Evolutionary conservation across 2,329 filamentous ascomycete species (phyloP).

Genomic region (Didymella segeticola): DNA sequence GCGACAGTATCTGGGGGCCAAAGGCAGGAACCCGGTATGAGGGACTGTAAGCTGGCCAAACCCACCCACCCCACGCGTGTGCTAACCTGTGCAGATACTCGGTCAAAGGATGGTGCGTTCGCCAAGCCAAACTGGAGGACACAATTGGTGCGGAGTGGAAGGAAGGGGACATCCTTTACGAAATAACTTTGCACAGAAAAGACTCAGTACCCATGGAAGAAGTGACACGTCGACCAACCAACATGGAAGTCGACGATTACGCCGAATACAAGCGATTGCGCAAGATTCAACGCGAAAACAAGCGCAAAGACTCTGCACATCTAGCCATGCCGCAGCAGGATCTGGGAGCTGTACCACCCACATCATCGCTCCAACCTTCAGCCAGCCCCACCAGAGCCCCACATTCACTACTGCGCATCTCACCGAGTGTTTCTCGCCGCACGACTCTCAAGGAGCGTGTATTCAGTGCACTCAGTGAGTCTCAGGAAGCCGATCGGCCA

Average conservation of each 20-base stretch:
- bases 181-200: constrained; percentile 49
- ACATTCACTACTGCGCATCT: background rate
- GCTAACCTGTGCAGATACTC: constrained; percentile 26
- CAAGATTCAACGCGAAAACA: constrained; percentile 28
- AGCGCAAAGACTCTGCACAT: constrained; percentile 8
- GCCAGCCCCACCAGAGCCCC: background rate
- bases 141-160: constrained; percentile 23
- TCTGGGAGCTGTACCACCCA: background rate
- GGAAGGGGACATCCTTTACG: constrained; percentile 44
- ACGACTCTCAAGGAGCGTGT: constrained; percentile 17
- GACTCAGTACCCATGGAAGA: constrained; percentile 45
- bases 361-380: background rate
- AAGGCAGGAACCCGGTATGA: constrained; percentile 58
- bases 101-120: constrained; percentile 52
- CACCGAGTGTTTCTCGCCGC: constrained; percentile 5
- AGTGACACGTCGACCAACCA: constrained; percentile 49
- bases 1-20: constrained; percentile 55
- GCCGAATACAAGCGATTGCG: constrained; percentile 55
- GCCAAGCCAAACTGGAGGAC: constrained; percentile 27
- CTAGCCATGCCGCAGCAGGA: background rate
- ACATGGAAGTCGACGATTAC: constrained; percentile 58
- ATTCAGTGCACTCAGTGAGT: constrained; percentile 11
- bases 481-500: background rate
- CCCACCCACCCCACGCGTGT: background rate
- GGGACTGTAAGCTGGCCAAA: constrained; percentile 51